A percentile compares a stretch with the other conserved stretches of the same genome.
Conservation (phyloP, 202 grass and related monocot species). For the Elaeis oleifera region DNA sequence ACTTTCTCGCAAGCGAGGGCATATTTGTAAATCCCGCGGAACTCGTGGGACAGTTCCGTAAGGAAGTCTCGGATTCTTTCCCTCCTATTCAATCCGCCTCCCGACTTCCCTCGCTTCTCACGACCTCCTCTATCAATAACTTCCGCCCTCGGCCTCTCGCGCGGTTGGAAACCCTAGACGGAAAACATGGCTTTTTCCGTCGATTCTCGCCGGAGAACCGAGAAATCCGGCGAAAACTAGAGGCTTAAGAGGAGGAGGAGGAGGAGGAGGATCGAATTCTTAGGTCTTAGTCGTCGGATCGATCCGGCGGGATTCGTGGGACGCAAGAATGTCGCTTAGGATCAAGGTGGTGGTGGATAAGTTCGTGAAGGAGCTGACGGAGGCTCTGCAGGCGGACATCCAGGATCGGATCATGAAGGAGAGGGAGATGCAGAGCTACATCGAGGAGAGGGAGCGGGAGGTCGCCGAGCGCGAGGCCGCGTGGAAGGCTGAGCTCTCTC, state of each 20-base stretch:
- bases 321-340: conserved; percentile 47
- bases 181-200: neutral
- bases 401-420: conserved; percentile 97
- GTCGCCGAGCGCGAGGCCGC: conserved; percentile 81
- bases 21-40: too few relatives aligned
- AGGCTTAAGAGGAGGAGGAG: neutral
- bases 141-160: too few relatives aligned
- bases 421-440: conserved; percentile 93
- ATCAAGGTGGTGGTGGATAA: conserved; percentile 95
- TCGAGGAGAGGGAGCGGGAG: conserved; percentile 80
- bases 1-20: too few relatives aligned
- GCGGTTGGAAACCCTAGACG: conserved; percentile 7
- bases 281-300: too few relatives aligned
- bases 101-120: too few relatives aligned
- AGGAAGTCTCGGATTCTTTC: too few relatives aligned
- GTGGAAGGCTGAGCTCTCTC: conserved; percentile 91
- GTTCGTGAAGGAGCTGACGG: conserved; percentile 92
- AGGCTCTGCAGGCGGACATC: conserved; percentile 89
- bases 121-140: too few relatives aligned
- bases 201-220: neutral
- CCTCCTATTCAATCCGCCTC: too few relatives aligned
- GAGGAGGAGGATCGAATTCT: neutral
- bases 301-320: neutral
- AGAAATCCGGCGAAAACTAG: neutral
- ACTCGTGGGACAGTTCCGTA: too few relatives aligned